Evolutionary conservation across 805 yeast genomes (phyloP), one percentile per base, ranked within the genome.

Genomic region (Ogataea sp.): DNA sequence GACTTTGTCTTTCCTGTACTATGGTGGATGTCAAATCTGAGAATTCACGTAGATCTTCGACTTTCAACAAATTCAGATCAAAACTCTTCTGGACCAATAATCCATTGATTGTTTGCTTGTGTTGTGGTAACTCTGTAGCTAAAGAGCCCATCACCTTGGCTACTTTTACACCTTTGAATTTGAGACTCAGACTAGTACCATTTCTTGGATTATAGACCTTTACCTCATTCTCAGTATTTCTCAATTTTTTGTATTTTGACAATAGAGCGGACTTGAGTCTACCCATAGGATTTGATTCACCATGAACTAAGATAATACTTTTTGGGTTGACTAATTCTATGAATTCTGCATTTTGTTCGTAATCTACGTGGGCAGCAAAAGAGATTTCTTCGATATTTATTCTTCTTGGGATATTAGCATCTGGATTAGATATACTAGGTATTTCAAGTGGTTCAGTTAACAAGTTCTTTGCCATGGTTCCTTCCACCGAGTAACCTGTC

Each of bases 301-400:
- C 99, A 60, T 93, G 99, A 2, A 93, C 99, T 39, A 93, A 70
- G 42, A 90, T 87, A 43, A 93, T 84, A 39, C 83, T 79, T 43
- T 73, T 73, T 0, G 99, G 95, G 42, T 83, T 82, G 2, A 93
- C 86, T 43, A 79, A 68, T 49, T 89, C 96, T 43, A 93, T 93
- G 54, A 93, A 93, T 41, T 83, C 85, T 1, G 95, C 68, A 50
- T 93, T 93, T 55, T 93, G 96, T 51, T 84, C 87, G 60, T 83
- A 93, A 57, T 93, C 99, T 18, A 93, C 99, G 61, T 93, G 99
- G 0, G 99, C 99, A n/a, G 98, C 97, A 69, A 93, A 93, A 1
- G 97, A 89, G 4, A 93, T 82, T 59, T 93, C 99, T 47, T 90
- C 97, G 15, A 93, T 80, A 35, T 74, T 75, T 40, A 94, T 63